Conservation (phyloP, 140 eudicot genomes). For the Senecio squalidus region DNA sequence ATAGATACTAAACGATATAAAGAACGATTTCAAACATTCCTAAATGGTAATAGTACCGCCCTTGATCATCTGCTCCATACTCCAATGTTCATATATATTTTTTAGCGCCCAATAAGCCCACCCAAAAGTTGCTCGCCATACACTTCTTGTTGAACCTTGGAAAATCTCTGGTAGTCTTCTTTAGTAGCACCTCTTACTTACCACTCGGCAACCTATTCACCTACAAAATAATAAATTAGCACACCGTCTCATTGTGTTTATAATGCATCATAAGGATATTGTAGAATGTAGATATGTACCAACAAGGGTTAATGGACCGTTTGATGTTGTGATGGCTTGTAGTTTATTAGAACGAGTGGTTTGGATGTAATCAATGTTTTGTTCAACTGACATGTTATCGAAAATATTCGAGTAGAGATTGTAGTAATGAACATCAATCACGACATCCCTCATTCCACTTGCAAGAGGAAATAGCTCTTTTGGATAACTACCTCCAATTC, state of each 20-base stretch:
- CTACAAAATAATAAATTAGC: conserved; percentile 22
- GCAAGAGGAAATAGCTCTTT: conserved; percentile 54
- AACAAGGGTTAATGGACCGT: conserved; percentile 55
- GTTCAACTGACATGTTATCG: conserved; percentile 34
- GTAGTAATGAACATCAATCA: conserved; percentile 72
- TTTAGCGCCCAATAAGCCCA: conserved; percentile 83
- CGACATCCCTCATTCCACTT: conserved; percentile 28
- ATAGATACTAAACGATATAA: too few species aligned
- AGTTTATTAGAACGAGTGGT: conserved; percentile 32
- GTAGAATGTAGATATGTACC: conserved; percentile 26
- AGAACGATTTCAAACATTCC: too few species aligned
- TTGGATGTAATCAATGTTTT: conserved; percentile 51
- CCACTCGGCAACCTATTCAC: conserved; percentile 81
- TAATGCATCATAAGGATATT: background rate
- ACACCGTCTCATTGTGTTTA: background rate
- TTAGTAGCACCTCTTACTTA: conserved; percentile 39
- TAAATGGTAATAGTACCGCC: conserved; percentile 56
- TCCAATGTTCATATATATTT: conserved; percentile 63
- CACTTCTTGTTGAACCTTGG: conserved; percentile 50
- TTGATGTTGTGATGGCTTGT: conserved; percentile 30
- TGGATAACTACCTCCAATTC: conserved; percentile 35
- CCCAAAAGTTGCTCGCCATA: conserved; percentile 68
- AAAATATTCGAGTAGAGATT: conserved; percentile 30
- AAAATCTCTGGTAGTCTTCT: conserved; percentile 51
- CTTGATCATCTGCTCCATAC: conserved; percentile 70